phyloP scores from a whole-genome alignment of 2,329 filamentous ascomycete genomes.

The Pseudophaeomoniella oleicola region DNA sequence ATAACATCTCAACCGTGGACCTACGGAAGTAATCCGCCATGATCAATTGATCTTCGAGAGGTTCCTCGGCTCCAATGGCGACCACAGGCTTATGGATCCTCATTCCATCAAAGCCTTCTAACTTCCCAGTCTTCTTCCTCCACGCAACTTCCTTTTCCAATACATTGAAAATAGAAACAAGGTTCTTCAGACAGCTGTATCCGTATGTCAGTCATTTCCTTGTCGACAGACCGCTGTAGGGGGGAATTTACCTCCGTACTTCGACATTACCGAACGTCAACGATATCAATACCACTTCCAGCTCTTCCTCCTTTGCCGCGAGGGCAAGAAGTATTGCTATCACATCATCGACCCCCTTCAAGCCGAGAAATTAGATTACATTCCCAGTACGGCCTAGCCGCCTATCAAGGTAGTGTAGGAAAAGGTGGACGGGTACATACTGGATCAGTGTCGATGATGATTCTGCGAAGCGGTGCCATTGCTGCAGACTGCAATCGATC shows the following conservation, averaged over 20 bases:
- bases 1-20: conserved; percentile 15
- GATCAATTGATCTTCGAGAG: conserved; percentile 68
- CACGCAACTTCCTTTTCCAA: conserved; percentile 79
- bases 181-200: conserved; percentile 67
- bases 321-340: conserved; percentile 79
- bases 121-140: conserved; percentile 54
- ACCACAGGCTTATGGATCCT: conserved; percentile 64
- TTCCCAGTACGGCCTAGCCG: too few relatives aligned
- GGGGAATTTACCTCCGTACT: conserved; percentile 54
- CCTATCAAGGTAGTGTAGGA: too few relatives aligned
- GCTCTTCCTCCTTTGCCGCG: conserved; percentile 64
- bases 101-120: conserved; percentile 59
- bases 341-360: conserved; percentile 70
- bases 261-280: conserved; percentile 91
- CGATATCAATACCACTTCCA: conserved; percentile 74
- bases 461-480: conserved; percentile 56
- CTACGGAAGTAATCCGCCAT: conserved; percentile 78
- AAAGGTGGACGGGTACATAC: conserved; percentile 28
- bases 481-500: too few relatives aligned
- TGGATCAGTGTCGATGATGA: conserved; percentile 96
- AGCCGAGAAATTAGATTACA: background rate
- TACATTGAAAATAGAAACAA: conserved; percentile 79
- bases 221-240: background rate
- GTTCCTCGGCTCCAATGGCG: conserved; percentile 73
- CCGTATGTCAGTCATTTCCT: conserved; percentile 2